These are phyloP conservation scores for Mesembryanthemum crystallinum DNA, from an alignment of 148 eudicot genomes.

Conservation along the genomic window DNA sequence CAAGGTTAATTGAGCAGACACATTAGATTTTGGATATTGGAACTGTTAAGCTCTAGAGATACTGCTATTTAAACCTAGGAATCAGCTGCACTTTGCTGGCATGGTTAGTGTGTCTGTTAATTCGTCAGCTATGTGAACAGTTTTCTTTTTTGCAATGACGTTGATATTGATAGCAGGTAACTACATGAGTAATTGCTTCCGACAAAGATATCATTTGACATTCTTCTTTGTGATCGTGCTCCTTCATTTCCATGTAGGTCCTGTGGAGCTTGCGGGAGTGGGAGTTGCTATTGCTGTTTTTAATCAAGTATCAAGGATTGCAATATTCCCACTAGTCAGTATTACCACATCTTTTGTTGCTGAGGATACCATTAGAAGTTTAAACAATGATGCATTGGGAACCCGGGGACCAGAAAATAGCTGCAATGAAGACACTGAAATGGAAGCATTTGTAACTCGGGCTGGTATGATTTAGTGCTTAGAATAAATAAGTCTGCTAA, in stretches of 20 bases:
- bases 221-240: too few relatives aligned
- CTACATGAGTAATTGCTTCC: background rate
- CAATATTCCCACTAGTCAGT: conserved; percentile 45
- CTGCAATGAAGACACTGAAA: background rate
- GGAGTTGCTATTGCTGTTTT: conserved; percentile 46
- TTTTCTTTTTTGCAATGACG: too few relatives aligned
- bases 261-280: conserved; percentile 48
- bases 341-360: conserved; percentile 49
- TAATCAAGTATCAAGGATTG: conserved; percentile 43
- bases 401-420: conserved; percentile 10
- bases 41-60: too few relatives aligned
- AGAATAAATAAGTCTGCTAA: background rate
- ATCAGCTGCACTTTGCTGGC: background rate
- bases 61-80: too few relatives aligned
- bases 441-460: conserved; percentile 6
- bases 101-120: background rate
- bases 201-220: background rate
- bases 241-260: conserved; percentile 28
- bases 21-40: too few relatives aligned
- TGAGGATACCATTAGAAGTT: conserved; percentile 27
- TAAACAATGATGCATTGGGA: conserved; percentile 1
- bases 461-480: background rate
- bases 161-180: background rate
- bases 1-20: too few relatives aligned
- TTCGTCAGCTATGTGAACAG: background rate